These are phyloP conservation scores for Ceratocystis papillata DNA, from an alignment of 2,329 filamentous ascomycete species.

Conservation along the genomic window DNA sequence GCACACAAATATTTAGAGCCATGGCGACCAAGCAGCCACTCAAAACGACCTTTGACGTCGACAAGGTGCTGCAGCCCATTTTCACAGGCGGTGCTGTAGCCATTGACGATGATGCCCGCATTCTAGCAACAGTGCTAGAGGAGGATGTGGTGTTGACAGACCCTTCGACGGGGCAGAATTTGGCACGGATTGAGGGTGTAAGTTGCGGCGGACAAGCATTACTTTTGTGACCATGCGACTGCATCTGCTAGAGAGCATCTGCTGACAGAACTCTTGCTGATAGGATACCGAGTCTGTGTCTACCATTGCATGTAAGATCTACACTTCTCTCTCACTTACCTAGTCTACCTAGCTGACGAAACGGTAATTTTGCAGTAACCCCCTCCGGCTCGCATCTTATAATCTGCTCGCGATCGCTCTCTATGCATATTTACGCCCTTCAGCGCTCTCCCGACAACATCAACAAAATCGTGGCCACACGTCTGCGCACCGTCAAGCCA, in stretches of 20 bases:
- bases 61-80: conserved; percentile 76
- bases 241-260: conserved; percentile 16
- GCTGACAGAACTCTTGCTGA: conserved; percentile 27
- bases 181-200: conserved; percentile 81
- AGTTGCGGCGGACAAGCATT: conserved; percentile 24
- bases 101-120: conserved; percentile 66
- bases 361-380: conserved; percentile 49
- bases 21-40: conserved; percentile 54
- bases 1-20: conserved; percentile 24
- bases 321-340: neutral
- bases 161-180: conserved; percentile 66
- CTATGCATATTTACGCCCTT: conserved; percentile 83
- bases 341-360: too few relatives aligned
- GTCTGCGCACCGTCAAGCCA: conserved; percentile 74
- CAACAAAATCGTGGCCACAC: conserved; percentile 48
- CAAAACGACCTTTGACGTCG: conserved; percentile 83
- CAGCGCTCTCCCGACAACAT: conserved; percentile 46
- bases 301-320: conserved; percentile 50
- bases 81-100: conserved; percentile 85
- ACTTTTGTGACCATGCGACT: neutral
- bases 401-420: conserved; percentile 86
- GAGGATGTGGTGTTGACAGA: conserved; percentile 87
- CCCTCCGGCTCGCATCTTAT: conserved; percentile 80
- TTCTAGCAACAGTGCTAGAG: conserved; percentile 80
- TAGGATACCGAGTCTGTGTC: conserved; percentile 73